phyloP scores from a whole-genome alignment of 352 stramenopile genomes.

The Pythium apleroticum region DNA sequence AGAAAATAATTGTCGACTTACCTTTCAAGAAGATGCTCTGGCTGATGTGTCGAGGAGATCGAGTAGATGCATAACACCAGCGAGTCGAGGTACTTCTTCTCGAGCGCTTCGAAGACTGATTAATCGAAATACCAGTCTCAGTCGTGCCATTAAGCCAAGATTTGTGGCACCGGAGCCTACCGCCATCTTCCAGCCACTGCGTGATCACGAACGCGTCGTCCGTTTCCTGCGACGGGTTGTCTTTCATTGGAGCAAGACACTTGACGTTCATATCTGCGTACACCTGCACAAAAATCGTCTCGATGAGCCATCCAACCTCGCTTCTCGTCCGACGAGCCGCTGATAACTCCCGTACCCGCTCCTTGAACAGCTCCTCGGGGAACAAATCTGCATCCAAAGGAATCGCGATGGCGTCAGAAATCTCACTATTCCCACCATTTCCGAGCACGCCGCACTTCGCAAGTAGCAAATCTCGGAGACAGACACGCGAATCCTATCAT shows the following conservation, averaged over 20 bases:
- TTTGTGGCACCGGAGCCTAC: constrained; percentile 6
- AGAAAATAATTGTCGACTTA: constrained; percentile 1
- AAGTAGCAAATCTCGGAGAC: constrained; percentile 50
- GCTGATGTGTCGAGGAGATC: constrained; percentile 22
- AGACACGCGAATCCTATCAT: constrained; percentile 43
- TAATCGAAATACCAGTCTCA: neutral
- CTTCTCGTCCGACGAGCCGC: no score
- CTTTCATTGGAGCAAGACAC: constrained; percentile 34
- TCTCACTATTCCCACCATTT: neutral
- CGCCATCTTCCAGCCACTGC: constrained; percentile 43
- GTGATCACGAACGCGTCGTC: constrained; percentile 33
- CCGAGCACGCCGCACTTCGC: constrained; percentile 24
- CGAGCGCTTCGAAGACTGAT: constrained; percentile 37
- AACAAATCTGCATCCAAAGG: constrained; percentile 33
- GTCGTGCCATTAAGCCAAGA: no score
- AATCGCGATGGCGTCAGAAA: neutral
- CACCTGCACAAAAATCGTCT: constrained; percentile 17
- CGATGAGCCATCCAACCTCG: neutral
- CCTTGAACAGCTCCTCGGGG: constrained; percentile 35
- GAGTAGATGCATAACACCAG: constrained; percentile 39
- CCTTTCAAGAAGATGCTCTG: constrained; percentile 39
- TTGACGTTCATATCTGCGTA: constrained; percentile 48
- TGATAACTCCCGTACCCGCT: constrained; percentile 22
- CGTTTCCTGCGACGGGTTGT: constrained; percentile 21
- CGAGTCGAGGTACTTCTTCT: constrained; percentile 42